Conservation (phyloP, 2,329 filamentous ascomycete species). For the Penicillium sp. region DNA sequence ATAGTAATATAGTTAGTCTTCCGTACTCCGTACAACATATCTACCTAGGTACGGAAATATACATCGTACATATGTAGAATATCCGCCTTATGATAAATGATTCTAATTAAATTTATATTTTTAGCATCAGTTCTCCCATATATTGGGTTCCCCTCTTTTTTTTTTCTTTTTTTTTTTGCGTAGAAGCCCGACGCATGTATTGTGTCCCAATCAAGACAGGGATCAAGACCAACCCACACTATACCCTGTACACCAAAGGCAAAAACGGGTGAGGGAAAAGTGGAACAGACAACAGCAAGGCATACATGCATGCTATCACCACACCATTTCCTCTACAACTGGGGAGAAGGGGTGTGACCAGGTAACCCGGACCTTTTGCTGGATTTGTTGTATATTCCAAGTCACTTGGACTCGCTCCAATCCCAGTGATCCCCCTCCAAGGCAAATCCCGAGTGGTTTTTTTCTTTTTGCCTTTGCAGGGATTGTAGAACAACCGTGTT, state of each 20-base stretch:
- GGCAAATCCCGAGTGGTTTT: not conserved
- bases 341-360: conserved; percentile 1
- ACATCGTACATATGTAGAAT: too few species aligned
- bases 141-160: conserved; percentile 2
- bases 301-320: not conserved
- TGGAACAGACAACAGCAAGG: conserved; percentile 1
- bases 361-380: not conserved
- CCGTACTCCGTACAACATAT: too few species aligned
- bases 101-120: not conserved
- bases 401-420: not conserved
- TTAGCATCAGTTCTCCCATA: not conserved
- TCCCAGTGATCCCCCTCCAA: not conserved
- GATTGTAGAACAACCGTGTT: not conserved
- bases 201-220: conserved; percentile 11
- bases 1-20: too few species aligned
- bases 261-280: not conserved
- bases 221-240: not conserved
- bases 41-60: too few species aligned
- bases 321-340: not conserved
- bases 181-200: conserved; percentile 12
- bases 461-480: not conserved
- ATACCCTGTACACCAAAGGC: not conserved
- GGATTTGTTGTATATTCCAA: not conserved
- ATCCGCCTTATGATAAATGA: not conserved
- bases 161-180: not conserved